phyloP scores from a whole-genome alignment of 2,329 filamentous ascomycete species.

The Alternaria consortialis region DNA sequence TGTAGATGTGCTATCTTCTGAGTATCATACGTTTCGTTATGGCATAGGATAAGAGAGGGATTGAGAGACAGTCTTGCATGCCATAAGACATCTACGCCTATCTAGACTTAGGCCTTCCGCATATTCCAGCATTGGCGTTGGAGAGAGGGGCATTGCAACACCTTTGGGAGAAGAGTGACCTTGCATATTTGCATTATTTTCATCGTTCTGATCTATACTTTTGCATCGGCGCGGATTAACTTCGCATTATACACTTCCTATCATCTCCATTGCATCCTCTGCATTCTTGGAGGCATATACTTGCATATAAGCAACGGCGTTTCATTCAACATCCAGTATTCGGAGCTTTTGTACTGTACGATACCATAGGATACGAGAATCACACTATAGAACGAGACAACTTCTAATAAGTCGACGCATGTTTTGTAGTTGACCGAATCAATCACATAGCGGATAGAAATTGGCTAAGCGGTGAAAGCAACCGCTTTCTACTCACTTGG shows the following conservation, averaged over 20 bases:
- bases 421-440: neutral
- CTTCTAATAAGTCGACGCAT: neutral
- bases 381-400: neutral
- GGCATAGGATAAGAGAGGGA: neutral
- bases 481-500: neutral
- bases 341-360: neutral
- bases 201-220: constrained; percentile 1
- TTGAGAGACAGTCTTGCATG: neutral
- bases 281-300: neutral
- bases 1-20: constrained; percentile 27
- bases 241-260: neutral
- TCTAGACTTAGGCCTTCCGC: neutral
- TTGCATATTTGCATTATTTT: neutral
- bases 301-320: constrained; percentile 1
- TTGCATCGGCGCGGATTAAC: neutral
- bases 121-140: neutral
- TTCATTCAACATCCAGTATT: neutral
- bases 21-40: neutral
- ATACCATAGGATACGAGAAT: constrained; percentile 1
- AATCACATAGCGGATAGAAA: neutral
- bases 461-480: neutral
- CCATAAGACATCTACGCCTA: neutral
- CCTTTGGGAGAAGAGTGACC: neutral
- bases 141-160: neutral
- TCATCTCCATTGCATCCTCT: neutral